A percentile compares a stretch with the other conserved stretches of the same genome.
These are phyloP conservation scores for Hyphodiscus hymeniophilus DNA, from an alignment of 495 filamentous ascomycete genomes.

Conservation along the genomic window DNA sequence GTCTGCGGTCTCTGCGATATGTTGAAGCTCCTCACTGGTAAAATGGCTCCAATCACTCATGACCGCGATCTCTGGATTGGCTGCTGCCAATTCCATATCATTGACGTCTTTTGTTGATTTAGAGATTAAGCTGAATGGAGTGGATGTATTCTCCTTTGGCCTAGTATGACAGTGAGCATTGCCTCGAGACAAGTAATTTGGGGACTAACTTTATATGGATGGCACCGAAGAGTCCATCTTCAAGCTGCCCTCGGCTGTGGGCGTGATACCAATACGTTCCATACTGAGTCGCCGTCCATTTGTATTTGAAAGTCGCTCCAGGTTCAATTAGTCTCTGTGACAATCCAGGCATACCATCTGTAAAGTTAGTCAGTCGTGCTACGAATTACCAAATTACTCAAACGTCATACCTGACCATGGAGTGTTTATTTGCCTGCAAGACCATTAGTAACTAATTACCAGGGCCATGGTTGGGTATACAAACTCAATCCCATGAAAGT, in stretches of 20 bases:
- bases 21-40: constrained; percentile 38
- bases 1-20: constrained; percentile 29
- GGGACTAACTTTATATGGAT: constrained; percentile 36
- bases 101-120: constrained; percentile 28
- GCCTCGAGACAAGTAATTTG: background rate
- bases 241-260: constrained; percentile 37
- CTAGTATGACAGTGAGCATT: background rate
- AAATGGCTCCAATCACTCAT: constrained; percentile 48
- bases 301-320: constrained; percentile 35
- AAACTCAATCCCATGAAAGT: constrained; percentile 39
- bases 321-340: constrained; percentile 36
- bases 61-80: constrained; percentile 35
- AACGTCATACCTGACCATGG: constrained; percentile 27
- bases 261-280: constrained; percentile 50
- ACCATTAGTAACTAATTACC: constrained; percentile 2
- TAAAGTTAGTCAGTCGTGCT: background rate
- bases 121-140: constrained; percentile 40
- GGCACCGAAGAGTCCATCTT: constrained; percentile 45
- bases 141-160: constrained; percentile 18
- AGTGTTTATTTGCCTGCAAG: constrained; percentile 28
- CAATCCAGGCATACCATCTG: constrained; percentile 44
- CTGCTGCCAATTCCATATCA: constrained; percentile 39
- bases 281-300: constrained; percentile 38
- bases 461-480: constrained; percentile 13
- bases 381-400: background rate